Evolutionary conservation across 2,329 filamentous ascomycete genomes (phyloP), one percentile per base, ranked within the genome.

Genomic region (Pseudopithomyces chartarum): DNA sequence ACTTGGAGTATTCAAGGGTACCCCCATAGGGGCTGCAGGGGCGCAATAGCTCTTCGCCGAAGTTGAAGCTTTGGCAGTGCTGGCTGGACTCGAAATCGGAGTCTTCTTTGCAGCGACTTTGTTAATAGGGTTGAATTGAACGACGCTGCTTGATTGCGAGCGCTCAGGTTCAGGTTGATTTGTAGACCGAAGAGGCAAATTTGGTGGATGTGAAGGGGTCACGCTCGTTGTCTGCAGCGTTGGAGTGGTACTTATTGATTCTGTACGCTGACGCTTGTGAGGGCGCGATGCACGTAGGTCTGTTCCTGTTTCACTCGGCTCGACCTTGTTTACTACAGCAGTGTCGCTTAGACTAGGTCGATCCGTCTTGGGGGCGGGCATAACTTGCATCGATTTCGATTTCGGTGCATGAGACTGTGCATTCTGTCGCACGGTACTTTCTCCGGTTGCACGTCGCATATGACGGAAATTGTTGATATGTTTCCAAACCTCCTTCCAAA

Each of bases 401-500:
- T 49, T 12, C 22, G 45, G 42, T 11, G 33, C 23, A n/a, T 17
- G n/a, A 26, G 40, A 17, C 17, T n/a, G 50, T 13, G 48, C 39
- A n/a, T 44, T 60, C 8, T 56, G 62, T 26, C 60, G 46, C 3
- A 65, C 42, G 3, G 64, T 70, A 29, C 50, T 64, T 12, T 65
- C 61, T 43, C 72, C 65, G 1, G 68, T 59, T 15, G 62, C 62
- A 17, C 69, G 69, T 36, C 69, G 59, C 20, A 66, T 64, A 0
- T 29, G 52, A 40, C 73, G 67, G 6, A 76, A 47, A 8, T 68
- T 53, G 2, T 71, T 64, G 10, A 76, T 60, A 20, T 59, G 74
- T 0, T 70, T 58, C 74, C 74, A 77, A 10, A 67, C 53, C 32
- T 63, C 66, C 11, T 61, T 70, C 74, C 74, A 76, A 0, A 63